Conservation (phyloP, 2,329 filamentous ascomycete genomes). For the Aspergillus phoenicis region DNA sequence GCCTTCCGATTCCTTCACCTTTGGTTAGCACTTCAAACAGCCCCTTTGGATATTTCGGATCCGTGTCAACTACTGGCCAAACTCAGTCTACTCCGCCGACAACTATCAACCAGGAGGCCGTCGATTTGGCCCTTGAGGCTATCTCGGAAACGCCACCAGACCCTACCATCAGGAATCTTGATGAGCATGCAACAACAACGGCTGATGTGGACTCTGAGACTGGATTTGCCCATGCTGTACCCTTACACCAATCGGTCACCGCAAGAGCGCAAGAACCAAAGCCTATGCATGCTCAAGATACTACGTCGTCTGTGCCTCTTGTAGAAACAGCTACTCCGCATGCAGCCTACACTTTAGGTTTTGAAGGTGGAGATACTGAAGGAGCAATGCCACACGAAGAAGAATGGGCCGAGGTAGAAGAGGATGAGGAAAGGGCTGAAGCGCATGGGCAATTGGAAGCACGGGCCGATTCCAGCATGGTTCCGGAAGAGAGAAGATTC, state of each 20-base stretch:
- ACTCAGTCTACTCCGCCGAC: slow-evolving; percentile 10
- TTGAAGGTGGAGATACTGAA: background rate
- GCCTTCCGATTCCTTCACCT: slow-evolving; percentile 44
- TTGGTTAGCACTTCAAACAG: slow-evolving; percentile 32
- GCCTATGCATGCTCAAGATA: background rate
- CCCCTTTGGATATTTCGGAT: slow-evolving; percentile 37
- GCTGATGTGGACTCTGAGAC: background rate
- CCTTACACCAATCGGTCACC: background rate
- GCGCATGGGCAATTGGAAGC: background rate
- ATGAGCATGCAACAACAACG: background rate
- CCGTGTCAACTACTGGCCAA: slow-evolving; percentile 17
- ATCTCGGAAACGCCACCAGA: background rate
- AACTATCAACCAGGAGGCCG: slow-evolving; percentile 1
- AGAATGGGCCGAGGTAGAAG: slow-evolving; percentile 6
- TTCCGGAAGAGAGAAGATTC: background rate
- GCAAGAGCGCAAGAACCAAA: background rate
- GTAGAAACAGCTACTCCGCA: background rate
- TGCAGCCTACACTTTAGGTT: background rate
- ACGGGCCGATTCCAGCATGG: background rate
- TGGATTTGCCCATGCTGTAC: background rate
- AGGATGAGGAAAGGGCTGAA: background rate
- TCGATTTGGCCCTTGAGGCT: background rate
- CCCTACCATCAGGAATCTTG: background rate
- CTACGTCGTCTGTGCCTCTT: background rate
- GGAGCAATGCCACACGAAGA: background rate